These are phyloP conservation scores for Mucor irregularis DNA, from an alignment of 371 early-diverging fungal species.

Conservation along the genomic window DNA sequence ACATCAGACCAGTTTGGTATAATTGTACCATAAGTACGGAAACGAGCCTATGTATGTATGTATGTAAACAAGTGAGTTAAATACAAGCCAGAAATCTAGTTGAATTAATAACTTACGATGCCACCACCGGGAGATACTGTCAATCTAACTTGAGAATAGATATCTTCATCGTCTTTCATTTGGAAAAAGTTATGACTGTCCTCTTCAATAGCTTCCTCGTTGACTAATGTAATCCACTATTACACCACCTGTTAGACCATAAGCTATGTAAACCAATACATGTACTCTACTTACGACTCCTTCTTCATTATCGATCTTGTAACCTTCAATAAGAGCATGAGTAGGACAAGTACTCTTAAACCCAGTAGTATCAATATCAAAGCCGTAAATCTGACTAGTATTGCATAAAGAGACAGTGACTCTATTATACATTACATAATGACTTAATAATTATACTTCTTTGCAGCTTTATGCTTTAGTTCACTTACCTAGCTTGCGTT, in stretches of 20 bases:
- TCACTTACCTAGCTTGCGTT: constrained; percentile 63
- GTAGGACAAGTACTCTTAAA: constrained; percentile 75
- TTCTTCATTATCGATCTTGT: neutral
- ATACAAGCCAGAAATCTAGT: neutral
- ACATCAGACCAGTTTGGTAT: constrained; percentile 48
- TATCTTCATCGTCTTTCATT: constrained; percentile 10
- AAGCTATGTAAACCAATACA: neutral
- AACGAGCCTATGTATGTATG: constrained; percentile 52
- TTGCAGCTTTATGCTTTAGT: no score
- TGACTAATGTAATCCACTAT: constrained; percentile 71
- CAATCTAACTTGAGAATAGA: constrained; percentile 67
- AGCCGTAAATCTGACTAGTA: constrained; percentile 68
- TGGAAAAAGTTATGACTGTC: constrained; percentile 67
- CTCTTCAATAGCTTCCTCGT: constrained; percentile 54
- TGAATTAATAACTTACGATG: constrained; percentile 42
- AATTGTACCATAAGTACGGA: constrained; percentile 77
- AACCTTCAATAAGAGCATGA: constrained; percentile 7
- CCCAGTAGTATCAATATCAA: constrained; percentile 82
- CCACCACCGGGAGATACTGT: constrained; percentile 85
- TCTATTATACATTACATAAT: constrained; percentile 18
- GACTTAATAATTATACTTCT: neutral
- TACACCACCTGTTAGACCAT: neutral
- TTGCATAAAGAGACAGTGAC: constrained; percentile 74
- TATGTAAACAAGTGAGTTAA: neutral
- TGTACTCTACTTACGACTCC: neutral